phyloP scores from a whole-genome alignment of 305 asterid species.

The Andrographis paniculata region DNA sequence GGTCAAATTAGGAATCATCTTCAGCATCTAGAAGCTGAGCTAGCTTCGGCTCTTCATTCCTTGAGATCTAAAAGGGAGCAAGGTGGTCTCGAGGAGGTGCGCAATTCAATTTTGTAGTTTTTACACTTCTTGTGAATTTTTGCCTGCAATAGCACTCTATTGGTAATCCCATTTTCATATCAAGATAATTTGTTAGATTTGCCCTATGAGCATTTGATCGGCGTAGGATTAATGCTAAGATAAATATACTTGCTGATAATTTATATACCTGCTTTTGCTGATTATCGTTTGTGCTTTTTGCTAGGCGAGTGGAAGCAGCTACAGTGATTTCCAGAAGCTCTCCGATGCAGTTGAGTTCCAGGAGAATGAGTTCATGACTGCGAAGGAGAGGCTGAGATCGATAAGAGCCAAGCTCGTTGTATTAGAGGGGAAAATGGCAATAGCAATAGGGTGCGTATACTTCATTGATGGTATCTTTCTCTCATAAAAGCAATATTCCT shows the following conservation, averaged over 20 bases:
- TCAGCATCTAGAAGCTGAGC: constrained; percentile 56
- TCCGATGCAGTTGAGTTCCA: constrained; percentile 78
- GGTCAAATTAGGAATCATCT: constrained; percentile 44
- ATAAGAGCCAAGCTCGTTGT: constrained; percentile 68
- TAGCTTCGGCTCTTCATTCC: constrained; percentile 41
- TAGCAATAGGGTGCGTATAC: constrained; percentile 47
- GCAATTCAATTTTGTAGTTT: constrained; percentile 7
- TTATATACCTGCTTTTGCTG: constrained; percentile 15
- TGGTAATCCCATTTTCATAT: constrained; percentile 6
- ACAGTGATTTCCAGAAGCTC: constrained; percentile 37
- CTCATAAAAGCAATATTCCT: neutral
- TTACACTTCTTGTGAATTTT: constrained; percentile 7
- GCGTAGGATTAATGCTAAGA: neutral
- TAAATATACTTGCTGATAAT: neutral
- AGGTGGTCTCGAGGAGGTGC: constrained; percentile 39
- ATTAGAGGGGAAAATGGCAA: constrained; percentile 72
- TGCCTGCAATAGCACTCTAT: constrained; percentile 7
- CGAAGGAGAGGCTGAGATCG: constrained; percentile 58
- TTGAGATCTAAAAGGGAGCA: constrained; percentile 49
- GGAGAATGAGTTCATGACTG: constrained; percentile 64
- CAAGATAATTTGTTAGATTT: neutral
- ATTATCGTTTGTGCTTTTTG: constrained; percentile 8
- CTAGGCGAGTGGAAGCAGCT: constrained; percentile 42
- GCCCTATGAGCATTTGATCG: neutral
- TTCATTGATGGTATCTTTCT: constrained; percentile 13